Base-by-base conservation (phyloP, 164 flowering plant species). In the Vitis cinerea region DNA sequence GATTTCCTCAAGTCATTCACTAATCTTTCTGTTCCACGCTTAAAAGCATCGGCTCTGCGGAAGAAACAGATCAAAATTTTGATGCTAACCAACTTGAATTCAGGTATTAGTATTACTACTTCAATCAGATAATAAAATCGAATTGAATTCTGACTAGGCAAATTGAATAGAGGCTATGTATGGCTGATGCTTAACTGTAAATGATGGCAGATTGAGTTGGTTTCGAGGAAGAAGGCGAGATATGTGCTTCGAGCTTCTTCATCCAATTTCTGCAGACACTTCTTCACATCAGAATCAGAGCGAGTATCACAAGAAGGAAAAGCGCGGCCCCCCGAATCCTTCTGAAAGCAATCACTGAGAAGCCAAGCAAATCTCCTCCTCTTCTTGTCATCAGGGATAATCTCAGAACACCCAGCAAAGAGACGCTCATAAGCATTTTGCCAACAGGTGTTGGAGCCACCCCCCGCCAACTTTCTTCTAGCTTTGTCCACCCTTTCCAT, bases 191-290 rank as follows among this genome's bases (percentile, higher is more conserved):
- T 37, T 37, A 37, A 37, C 44, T 94, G 97, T 79, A 94, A 76
- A 65, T 94, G 97, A 74, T 92, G 86, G 78, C 97, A 94, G 53
- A 94, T 89, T 16, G 88, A 72, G 71, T 92, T 89, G 67, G 91
- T 86, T 64, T 94, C 90, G 3, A 92, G 90, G 77, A 75, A 89
- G 80, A 86, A 94, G 51, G 78, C 90, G 0, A 86, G 89, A 76
- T 81, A 94, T 78, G 31, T 83, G 82, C 10, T 74, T 37, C 44
- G 44, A 37, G 44, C 83, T 47, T 79, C 61, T 10, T 83, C 83
- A 59, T 87, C 80, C 71, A 94, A 63, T 10, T 71, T 81, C 72
- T 75, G 74, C 10, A 85, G 80, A 69, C 98, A 94, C 11, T 77
- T 80, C 12, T 58, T 31, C 89, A 94, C 88, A 19, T 81, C 57